Base-by-base conservation (phyloP, 164 flowering plant species). In the Annona cherimola region DNA sequence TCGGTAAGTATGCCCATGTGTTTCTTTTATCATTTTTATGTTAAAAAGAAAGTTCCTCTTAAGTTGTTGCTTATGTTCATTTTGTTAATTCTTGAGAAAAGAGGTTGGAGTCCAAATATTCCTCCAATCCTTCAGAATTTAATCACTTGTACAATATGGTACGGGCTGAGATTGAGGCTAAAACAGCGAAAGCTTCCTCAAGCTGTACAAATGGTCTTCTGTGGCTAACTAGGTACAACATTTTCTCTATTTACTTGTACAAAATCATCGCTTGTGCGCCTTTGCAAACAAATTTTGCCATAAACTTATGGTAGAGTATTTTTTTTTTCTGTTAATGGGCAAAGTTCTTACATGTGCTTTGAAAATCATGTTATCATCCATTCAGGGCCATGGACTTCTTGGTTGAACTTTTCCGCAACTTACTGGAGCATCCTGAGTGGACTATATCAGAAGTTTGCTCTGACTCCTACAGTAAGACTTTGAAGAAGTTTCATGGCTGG, bases 171-270 rank as follows among this genome's bases (percentile, higher is more conserved):
- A 78, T 95, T 69, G 90, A 82, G 67, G 81, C 92, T 74, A 90
- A 87, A 76, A 87, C 96, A 5, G 86, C 93, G 19, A 95, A 93
- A 80, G 80, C 76, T 74, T 95, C 98, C 68, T 91, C 97, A 42
- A 95, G 99, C 69, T 95, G 98, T 74, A 93, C 97, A 62, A 93
- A 93, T 80, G 99, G 94, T 26, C 94, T 95, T 77, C 93, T 93
- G 45, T 95, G 99, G 99, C 79, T 95, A 70, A 95, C 99, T 63
- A 90, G 99, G 99, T 93, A 82, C 44, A 57, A 26, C 35, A n/a
- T 71, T 42, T n/a, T 55, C n/a, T 66, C 75, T 39, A 39, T 41
- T 45, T n/a, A 60, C 42, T 20, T 20, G 41, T 16, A 68, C n/a
- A n/a, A 5, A 1, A 16, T 66, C 40, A 12, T 35, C 20, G 44